Evolutionary conservation across 441 rosid genomes (phyloP), one percentile per base, ranked within the genome.

Genomic region (Jatropha multifida): DNA sequence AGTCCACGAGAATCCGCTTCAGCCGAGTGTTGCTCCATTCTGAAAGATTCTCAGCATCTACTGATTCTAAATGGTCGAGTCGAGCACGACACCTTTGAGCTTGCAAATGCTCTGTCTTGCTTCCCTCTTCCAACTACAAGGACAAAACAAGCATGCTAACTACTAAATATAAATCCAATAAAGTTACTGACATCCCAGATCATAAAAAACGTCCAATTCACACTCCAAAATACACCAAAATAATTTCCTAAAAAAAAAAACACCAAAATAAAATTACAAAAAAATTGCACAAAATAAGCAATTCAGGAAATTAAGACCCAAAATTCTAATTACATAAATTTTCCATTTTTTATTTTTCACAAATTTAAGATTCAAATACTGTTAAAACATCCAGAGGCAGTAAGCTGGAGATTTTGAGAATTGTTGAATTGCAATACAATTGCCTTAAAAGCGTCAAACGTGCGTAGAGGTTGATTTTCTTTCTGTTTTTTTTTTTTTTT

Each of bases 1-100:
- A 94, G 68, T 93, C 99, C 70, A 91, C 97, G 70, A 94, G 96
- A 76, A 94, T 91, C 55, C 99, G 84, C 77, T 94, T 93, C 83
- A 91, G 18, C 13, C 93, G 87, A 0, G 81, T 85, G 69, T 88
- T 88, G 71, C 80, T 88, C 97, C 97, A 94, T 54, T 90, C 99
- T 3, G 86, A 74, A 10, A 91, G 20, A 77, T 89, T 88, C 80
- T 89, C 93, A 13, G 81, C 85, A 83, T 89, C 89, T 7, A 81
- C 93, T 3, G 96, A 90, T 83, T 91, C 99, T 80, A 94, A 90
- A 79, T 93, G 96, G 74, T 93, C 92, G 2, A 94, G 78, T 61
- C 98, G 89, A 73, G 94, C 91, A 14, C 99, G 90, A 68, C 96
- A 91, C 80, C 86, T 90, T 82, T 94, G 98, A 6, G 90, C 96